These are phyloP conservation scores for Magnusiomyces sp. DNA, from an alignment of 1,139 yeast species.

Conservation along the genomic window DNA sequence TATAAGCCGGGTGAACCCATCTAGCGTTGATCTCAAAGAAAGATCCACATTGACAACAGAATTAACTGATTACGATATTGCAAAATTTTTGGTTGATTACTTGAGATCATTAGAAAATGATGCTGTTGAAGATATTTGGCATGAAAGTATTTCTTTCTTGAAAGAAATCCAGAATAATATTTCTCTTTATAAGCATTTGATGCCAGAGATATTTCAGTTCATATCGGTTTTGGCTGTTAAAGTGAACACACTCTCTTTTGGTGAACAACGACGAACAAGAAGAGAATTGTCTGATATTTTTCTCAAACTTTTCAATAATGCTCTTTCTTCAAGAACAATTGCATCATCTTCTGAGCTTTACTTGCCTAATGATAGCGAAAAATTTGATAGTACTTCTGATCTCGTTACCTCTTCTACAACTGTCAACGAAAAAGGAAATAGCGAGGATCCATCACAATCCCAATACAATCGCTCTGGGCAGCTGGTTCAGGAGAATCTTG, in stretches of 20 bases:
- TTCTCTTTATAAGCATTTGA: conserved; percentile 40
- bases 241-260: conserved; percentile 48
- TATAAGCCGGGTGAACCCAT: conserved; percentile 36
- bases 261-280: conserved; percentile 50
- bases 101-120: conserved; percentile 61
- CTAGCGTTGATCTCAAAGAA: conserved; percentile 25
- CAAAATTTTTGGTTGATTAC: conserved; percentile 50
- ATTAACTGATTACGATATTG: conserved; percentile 37
- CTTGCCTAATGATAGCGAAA: conserved; percentile 3
- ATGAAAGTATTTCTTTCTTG: conserved; percentile 46
- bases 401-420: conserved; percentile 11
- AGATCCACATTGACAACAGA: conserved; percentile 41
- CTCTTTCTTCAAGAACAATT: conserved; percentile 29
- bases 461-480: conserved; percentile 4
- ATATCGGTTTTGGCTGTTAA: conserved; percentile 47
- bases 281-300: conserved; percentile 65
- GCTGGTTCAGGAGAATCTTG: conserved; percentile 32
- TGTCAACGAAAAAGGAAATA: neutral
- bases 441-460: conserved; percentile 10
- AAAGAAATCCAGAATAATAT: conserved; percentile 48
- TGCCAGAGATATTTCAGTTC: conserved; percentile 47
- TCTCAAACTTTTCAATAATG: conserved; percentile 42
- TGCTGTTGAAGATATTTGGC: conserved; percentile 69
- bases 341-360: conserved; percentile 7
- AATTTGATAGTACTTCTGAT: conserved; percentile 13